These are phyloP conservation scores for Eucalyptus regnans DNA, from an alignment of 345 rosid genomes.

Conservation along the genomic window DNA sequence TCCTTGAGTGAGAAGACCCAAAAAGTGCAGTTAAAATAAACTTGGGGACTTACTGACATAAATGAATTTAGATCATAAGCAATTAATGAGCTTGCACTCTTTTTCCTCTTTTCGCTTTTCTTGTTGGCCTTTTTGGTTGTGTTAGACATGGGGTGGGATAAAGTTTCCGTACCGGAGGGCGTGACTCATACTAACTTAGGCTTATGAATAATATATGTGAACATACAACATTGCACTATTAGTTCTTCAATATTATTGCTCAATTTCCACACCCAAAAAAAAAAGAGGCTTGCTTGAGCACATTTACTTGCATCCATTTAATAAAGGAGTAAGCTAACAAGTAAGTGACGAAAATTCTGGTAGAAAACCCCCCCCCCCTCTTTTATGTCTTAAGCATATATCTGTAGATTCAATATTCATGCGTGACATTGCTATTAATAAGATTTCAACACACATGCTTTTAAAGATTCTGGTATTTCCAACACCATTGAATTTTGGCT, in stretches of 20 bases:
- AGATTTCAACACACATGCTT: background rate
- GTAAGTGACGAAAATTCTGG: background rate
- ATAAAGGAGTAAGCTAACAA: background rate
- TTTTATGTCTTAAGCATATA: background rate
- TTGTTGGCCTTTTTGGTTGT: background rate
- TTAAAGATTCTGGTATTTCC: background rate
- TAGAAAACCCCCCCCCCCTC: background rate
- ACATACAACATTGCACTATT: background rate
- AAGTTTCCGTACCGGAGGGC: background rate
- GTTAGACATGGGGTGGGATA: background rate
- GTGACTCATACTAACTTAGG: background rate
- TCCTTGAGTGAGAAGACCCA: background rate
- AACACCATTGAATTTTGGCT: background rate
- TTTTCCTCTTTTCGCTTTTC: background rate
- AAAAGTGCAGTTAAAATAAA: background rate
- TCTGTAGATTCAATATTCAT: background rate
- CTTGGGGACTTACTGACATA: background rate
- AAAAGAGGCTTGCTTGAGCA: background rate
- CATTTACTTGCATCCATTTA: background rate
- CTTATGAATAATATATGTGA: background rate
- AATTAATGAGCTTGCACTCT: background rate
- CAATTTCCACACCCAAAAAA: background rate
- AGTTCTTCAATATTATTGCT: background rate
- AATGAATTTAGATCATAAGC: background rate
- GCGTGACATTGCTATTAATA: background rate